Percentiles rank a stretch among this genome's conserved stretches.
Conservation (phyloP, 768 basidiomycete genomes). For the Chalciporus piperatus region DNA sequence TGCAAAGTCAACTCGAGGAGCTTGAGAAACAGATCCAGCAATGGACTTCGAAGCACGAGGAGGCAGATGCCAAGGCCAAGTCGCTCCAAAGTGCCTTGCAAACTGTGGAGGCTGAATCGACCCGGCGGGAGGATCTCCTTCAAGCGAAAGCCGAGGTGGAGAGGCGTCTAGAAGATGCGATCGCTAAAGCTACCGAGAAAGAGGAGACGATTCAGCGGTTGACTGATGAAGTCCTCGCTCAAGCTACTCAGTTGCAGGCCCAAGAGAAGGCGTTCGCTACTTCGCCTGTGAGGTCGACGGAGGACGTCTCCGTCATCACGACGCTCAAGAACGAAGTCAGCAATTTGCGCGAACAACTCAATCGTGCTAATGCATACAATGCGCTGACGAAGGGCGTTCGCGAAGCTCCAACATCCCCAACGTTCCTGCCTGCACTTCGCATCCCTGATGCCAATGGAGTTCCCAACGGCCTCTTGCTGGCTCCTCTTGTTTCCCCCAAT, state of each 20-base stretch:
- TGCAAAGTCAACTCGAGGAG: conserved; percentile 70
- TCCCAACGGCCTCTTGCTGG: conserved; percentile 45
- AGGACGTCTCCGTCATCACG: conserved; percentile 84
- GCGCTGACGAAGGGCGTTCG: conserved; percentile 74
- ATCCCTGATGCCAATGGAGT: conserved; percentile 40
- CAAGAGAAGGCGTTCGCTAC: conserved; percentile 70
- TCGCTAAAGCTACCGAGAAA: conserved; percentile 72
- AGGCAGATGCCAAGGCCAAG: conserved; percentile 71
- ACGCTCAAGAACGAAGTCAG: conserved; percentile 92
- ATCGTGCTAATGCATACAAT: conserved; percentile 91
- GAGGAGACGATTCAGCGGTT: conserved; percentile 81
- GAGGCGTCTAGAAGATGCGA: conserved; percentile 73
- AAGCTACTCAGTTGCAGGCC: conserved; percentile 72
- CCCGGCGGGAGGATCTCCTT: conserved; percentile 72
- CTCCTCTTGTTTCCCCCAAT: conserved; percentile 35
- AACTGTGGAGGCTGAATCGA: conserved; percentile 65
- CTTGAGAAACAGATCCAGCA: conserved; percentile 84
- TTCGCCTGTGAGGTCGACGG: conserved; percentile 63
- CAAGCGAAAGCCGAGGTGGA: conserved; percentile 77
- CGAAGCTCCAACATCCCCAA: conserved; percentile 78
- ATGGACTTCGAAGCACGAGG: conserved; percentile 87
- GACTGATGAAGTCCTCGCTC: conserved; percentile 69
- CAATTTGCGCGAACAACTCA: conserved; percentile 90
- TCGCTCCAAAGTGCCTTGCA: conserved; percentile 69
- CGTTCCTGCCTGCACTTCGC: conserved; percentile 79